A percentile compares a stretch with the other conserved stretches of the same genome.
Evolutionary conservation across 2,329 filamentous ascomycete species (phyloP).

Genomic region (Colletotrichum navitas): DNA sequence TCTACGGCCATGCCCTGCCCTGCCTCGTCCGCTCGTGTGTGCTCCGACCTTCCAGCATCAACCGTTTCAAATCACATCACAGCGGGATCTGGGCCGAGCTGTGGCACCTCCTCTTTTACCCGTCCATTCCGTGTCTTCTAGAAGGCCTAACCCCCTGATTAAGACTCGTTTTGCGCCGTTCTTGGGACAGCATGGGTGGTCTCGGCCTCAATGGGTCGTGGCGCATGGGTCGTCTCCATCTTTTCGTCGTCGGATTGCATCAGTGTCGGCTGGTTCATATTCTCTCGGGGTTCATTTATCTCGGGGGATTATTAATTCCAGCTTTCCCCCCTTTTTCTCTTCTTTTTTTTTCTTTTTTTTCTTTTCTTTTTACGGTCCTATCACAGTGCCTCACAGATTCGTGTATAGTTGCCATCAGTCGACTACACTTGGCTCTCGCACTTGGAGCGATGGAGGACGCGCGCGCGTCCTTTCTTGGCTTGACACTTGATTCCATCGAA

Average conservation of each 20-base stretch:
- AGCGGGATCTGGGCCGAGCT: slow-evolving; percentile 39
- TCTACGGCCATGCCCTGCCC: slow-evolving; percentile 21
- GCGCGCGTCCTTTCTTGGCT: slow-evolving; percentile 22
- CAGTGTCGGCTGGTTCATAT: slow-evolving; percentile 4
- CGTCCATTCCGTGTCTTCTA: slow-evolving; percentile 40
- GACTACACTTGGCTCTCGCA: not conserved
- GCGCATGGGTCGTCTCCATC: slow-evolving; percentile 30
- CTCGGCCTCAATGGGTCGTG: slow-evolving; percentile 25
- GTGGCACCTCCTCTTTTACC: slow-evolving; percentile 41
- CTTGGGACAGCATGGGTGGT: slow-evolving; percentile 34
- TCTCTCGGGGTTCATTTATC: too few relatives aligned
- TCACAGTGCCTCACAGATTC: slow-evolving; percentile 21
- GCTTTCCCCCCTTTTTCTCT: too few relatives aligned
- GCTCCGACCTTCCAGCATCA: slow-evolving; percentile 39
- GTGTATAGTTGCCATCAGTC: slow-evolving; percentile 12
- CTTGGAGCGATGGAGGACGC: slow-evolving; percentile 4
- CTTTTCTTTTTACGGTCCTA: not conserved
- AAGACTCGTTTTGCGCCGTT: slow-evolving; percentile 11
- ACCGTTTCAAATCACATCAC: slow-evolving; percentile 42
- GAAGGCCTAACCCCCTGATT: slow-evolving; percentile 31
- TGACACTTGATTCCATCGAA: slow-evolving; percentile 6
- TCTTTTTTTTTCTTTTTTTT: not conserved
- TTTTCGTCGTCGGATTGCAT: slow-evolving; percentile 15
- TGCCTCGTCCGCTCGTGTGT: slow-evolving; percentile 26
- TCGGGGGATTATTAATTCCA: too few relatives aligned